Base-by-base conservation (phyloP, 2,329 filamentous ascomycete species). In the Ascochyta fabae region DNA sequence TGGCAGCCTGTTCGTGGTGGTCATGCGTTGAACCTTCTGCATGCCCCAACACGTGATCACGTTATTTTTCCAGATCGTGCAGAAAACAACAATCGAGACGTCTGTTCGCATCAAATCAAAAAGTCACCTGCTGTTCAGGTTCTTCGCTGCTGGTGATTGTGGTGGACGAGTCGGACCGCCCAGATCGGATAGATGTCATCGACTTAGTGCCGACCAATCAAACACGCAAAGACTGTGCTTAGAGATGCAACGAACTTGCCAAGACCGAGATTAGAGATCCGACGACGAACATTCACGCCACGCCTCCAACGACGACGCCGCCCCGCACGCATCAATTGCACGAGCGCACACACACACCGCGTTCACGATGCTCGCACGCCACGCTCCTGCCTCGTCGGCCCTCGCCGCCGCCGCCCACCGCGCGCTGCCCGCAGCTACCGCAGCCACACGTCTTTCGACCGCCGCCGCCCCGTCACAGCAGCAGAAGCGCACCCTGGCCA, bases 401-500 rank as follows among this genome's bases (percentile, higher is more conserved):
- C 69, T 80, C 60, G 72, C 66, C 60, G 71, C 71, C 56, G 72
- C 74, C 60, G 71, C 76, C 56, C 75, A 77, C 64, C 76, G 76
- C 62, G 69, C 75, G 55, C 71, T 78, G 42, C 78, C 78, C 46
- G 72, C 74, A 53, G 70, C 74, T 52, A 62, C 71, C 48, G 68
- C 73, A 62, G 70, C 71, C 49, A 69, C 75, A 56, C 74, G 74
- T 60, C 69, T 75, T 61, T 71, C 72, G 63, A 65, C 77, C 67
- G 62, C 65, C 53, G 79, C 79, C 69, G 80, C 70, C 56, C 65
- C 67, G 41, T 71, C 68, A 47, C 67, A 64, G 52, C 79, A 81
- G 67, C 85, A 86, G 75, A 79, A 78, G 72, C 88, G 94, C 76
- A 84, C 84, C 67, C 89, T 97, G 80, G 75, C 84, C 72, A 76